Evolutionary conservation across 1,284 basidiomycete species (phyloP), one percentile per base, ranked within the genome.

Genomic region (Schizopora paradoxa): DNA sequence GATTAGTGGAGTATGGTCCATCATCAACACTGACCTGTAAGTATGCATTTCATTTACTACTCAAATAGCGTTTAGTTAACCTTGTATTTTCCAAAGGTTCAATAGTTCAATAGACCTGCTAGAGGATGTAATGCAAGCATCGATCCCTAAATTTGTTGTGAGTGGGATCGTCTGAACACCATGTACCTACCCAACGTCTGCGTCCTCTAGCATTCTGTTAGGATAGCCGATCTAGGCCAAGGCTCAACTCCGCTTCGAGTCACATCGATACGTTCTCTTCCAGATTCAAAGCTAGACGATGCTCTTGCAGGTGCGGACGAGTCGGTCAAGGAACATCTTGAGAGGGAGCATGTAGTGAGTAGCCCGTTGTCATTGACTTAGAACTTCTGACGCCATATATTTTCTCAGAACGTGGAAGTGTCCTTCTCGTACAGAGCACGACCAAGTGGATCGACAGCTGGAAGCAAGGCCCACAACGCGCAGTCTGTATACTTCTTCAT

Each of bases 371-470:
- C 22, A 13, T 43, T 25, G 16, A 14, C 13, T 33, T 26, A 46
- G 55, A n/a, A n/a, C 69, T 68, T 66, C 26, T 41, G 23, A 16
- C 14, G 5, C 40, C 21, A 18, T 6, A 31, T 23, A 22, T 32
- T 33, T 21, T 16, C 3, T 35, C 32, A 71, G 63, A 90, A 91
- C 63, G 72, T 89, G 54, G 89, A 93, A 62, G 65, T 88, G 19
- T 79, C 80, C 0, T 75, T 91, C 52, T 77, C 79, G 5, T 92
- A 91, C 62, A 75, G 79, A 27, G 83, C 86, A 0, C 63, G 75
- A 13, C 79, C 79, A 2, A 79, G 70, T 18, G 63, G 66, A 2
- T 32, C 50, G 6, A 49, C 64, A 59, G 56, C 66, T 53, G 54
- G 64, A 61, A 49, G 67, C 65, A 59, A 75, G 63, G 70, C 73